These are phyloP conservation scores for Murraya paniculata DNA, from an alignment of 345 rosid species.

Conservation along the genomic window DNA sequence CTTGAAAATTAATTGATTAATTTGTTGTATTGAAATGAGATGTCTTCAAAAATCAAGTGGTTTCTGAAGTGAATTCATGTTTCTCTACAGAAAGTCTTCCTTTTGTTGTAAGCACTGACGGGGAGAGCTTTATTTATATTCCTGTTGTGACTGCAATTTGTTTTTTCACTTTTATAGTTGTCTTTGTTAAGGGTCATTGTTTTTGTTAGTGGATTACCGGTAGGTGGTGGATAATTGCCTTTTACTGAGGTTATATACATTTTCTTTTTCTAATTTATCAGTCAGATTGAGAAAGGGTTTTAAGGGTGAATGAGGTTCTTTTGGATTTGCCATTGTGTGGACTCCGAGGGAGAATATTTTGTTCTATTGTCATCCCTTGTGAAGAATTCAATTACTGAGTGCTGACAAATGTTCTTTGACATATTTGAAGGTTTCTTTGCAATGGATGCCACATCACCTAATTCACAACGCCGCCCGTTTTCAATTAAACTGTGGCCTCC, in stretches of 20 bases:
- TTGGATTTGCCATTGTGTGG: neutral
- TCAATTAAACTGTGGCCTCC: constrained; percentile 93
- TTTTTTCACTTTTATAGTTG: neutral
- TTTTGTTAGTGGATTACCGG: neutral
- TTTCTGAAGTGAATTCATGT: neutral
- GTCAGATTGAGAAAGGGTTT: neutral
- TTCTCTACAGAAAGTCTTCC: neutral
- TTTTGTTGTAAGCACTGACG: neutral
- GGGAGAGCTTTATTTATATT: neutral
- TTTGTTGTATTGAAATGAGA: neutral
- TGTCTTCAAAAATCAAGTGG: neutral
- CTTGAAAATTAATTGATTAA: neutral
- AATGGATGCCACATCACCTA: constrained; percentile 52
- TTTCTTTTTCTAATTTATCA: neutral
- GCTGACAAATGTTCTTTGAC: neutral
- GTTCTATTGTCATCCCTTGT: neutral
- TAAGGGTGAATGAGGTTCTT: neutral
- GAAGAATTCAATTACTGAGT: neutral
- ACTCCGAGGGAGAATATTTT: neutral
- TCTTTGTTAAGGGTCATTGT: neutral
- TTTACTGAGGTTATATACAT: neutral
- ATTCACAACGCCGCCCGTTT: constrained; percentile 58
- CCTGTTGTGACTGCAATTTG: neutral
- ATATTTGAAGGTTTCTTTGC: constrained; percentile 23
- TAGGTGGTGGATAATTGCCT: neutral